Base-by-base conservation (phyloP, 2,329 filamentous ascomycete species). In the Paramyrothecium sp. region DNA sequence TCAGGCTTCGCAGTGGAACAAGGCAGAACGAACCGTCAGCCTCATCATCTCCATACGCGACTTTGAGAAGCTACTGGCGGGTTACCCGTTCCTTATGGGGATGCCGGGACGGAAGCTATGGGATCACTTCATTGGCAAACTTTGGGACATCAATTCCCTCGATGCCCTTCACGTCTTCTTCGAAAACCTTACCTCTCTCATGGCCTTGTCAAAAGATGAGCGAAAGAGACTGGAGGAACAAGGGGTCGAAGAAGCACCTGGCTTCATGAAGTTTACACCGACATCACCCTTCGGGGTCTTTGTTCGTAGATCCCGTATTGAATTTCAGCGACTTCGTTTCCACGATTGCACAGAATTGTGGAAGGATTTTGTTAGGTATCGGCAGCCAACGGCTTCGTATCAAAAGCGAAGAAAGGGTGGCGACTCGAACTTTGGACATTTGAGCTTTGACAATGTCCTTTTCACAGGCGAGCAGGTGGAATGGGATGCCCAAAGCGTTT, bases 141-240 rank as follows among this genome's bases (percentile, higher is more conserved):
- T 98, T 22, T 98, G 95, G 94, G 81, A 82, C 17, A 85, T 98
- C 62, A 87, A 93, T 68, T 94, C 89, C 20, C 82, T 96, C 12
- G 86, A 98, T 73, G 85, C 87, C 0, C 75, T 98, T n/a, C 86
- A 93, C 67, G 78, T 80, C 2, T 94, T 96, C 71, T 91, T 96
- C 67, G 81, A 83, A 30, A 76, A 77, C 21, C 79, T 89, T 17
- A 73, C 78, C 4, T 72, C 74, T 22, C 74, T 91, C 33, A 73
- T 95, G 52, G 80, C 79, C 56, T 88, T 84, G 67, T 81, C 83
- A 17, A 84, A 83, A 62, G 85, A 88, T 33, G 84, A 89, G 61
- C 75, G 81, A 55, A 80, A 84, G 44, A 75, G 75, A 51, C 78
- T 86, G 54, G 77, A 78, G 11, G 84, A 87, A 3, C 69, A 78